A percentile compares a stretch with the other conserved stretches of the same genome.
Evolutionary conservation across 768 basidiomycete genomes (phyloP).

Genomic region (Cystofilobasidium capitatum): DNA sequence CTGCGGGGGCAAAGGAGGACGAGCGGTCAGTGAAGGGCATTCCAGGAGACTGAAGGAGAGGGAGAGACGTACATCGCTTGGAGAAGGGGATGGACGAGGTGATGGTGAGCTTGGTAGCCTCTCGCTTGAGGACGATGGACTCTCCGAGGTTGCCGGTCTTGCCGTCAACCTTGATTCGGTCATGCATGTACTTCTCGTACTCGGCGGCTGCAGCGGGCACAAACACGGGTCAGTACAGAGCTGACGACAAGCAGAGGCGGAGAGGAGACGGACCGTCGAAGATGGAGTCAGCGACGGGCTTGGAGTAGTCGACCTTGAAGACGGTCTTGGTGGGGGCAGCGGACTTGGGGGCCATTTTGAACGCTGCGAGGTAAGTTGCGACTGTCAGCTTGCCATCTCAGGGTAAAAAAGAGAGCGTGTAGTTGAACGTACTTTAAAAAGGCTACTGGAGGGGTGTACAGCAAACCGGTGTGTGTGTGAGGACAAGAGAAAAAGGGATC

Average conservation of each 20-base stretch:
- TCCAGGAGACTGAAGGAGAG: background rate
- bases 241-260: background rate
- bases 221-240: background rate
- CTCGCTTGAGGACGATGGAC: constrained; percentile 70
- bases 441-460: constrained; percentile 1
- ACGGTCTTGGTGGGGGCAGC: constrained; percentile 24
- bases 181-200: constrained; percentile 54
- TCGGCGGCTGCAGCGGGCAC: constrained; percentile 48
- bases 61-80: constrained; percentile 36
- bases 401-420: background rate
- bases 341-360: constrained; percentile 22
- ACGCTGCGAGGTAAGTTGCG: background rate
- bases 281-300: constrained; percentile 27
- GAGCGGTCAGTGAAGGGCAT: background rate
- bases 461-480: constrained; percentile 9
- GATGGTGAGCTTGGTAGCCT: constrained; percentile 75
- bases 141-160: constrained; percentile 89
- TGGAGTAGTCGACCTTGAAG: constrained; percentile 29
- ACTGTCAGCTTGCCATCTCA: background rate
- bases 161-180: constrained; percentile 43
- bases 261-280: constrained; percentile 14
- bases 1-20: constrained; percentile 49
- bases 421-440: background rate
- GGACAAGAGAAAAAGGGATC: background rate
- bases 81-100: constrained; percentile 82